Percentiles rank a stretch among this genome's conserved stretches.
Conservation (phyloP, 345 rosid genomes). For the Microcos paniculata region DNA sequence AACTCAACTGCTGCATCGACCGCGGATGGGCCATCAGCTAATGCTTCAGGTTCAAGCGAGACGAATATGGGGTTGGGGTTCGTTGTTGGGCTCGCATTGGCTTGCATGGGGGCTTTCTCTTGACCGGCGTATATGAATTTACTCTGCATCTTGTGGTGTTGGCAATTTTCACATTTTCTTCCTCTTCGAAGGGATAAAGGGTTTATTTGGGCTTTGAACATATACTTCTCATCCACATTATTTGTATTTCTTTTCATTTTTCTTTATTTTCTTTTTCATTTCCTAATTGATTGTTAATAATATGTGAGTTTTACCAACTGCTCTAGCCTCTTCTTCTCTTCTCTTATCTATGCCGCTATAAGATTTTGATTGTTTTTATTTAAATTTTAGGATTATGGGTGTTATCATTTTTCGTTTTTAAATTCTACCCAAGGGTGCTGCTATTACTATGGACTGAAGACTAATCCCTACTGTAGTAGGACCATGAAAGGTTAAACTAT, state of each 20-base stretch:
- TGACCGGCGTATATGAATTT: slow-evolving; percentile 11
- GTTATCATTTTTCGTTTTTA: no score
- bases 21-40: slow-evolving; percentile 34
- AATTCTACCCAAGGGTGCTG: no score
- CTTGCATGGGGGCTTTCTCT: slow-evolving; percentile 50
- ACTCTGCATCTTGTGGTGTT: not conserved
- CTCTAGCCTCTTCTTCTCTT: not conserved
- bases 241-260: not conserved
- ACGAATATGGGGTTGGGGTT: slow-evolving; percentile 41
- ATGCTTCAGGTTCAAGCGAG: slow-evolving; percentile 29
- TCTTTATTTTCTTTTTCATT: not conserved
- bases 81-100: slow-evolving; percentile 45
- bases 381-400: no score
- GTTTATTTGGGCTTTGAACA: not conserved
- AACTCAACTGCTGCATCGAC: slow-evolving; percentile 12
- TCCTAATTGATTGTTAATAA: not conserved
- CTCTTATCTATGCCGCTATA: not conserved
- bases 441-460: no score
- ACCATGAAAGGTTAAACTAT: no score
- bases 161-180: not conserved
- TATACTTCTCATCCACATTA: not conserved
- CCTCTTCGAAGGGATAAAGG: not conserved
- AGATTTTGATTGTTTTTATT: no score
- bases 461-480: no score
- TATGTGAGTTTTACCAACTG: not conserved